Percentiles rank a stretch among this genome's conserved stretches.
These are phyloP conservation scores for Brettanomyces sp. DNA, from an alignment of 805 yeast genomes.

Conservation along the genomic window DNA sequence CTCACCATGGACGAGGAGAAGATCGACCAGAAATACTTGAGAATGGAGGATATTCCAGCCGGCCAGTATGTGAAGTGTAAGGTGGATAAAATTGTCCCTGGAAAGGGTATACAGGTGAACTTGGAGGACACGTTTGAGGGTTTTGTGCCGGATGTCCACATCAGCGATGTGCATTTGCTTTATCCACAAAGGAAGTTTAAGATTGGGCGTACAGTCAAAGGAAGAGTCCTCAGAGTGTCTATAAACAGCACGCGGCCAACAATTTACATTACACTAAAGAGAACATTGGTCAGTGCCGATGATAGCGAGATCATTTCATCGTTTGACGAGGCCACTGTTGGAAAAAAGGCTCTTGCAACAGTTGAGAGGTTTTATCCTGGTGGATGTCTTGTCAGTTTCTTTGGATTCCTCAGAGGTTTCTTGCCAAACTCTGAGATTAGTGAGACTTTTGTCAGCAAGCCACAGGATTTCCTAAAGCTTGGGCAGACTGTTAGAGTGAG, in stretches of 20 bases:
- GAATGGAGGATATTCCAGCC: conserved; percentile 61
- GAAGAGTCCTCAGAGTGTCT: conserved; percentile 52
- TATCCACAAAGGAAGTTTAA: conserved; percentile 92
- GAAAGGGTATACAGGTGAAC: conserved; percentile 59
- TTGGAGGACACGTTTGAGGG: conserved; percentile 64
- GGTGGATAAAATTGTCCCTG: conserved; percentile 46
- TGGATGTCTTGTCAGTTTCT: conserved; percentile 81
- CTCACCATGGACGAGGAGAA: conserved; percentile 62
- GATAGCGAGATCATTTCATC: conserved; percentile 40
- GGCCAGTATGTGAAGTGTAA: conserved; percentile 60
- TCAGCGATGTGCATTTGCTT: conserved; percentile 74
- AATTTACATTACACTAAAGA: conserved; percentile 66
- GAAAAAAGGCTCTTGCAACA: conserved; percentile 58
- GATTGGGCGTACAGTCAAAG: conserved; percentile 72
- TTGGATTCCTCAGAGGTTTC: conserved; percentile 68
- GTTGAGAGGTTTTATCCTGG: conserved; percentile 59
- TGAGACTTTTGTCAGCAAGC: conserved; percentile 72
- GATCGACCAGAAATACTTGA: conserved; percentile 56
- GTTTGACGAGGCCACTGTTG: conserved; percentile 31
- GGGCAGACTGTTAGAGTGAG: conserved; percentile 81
- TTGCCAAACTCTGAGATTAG: conserved; percentile 84
- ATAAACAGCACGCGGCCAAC: conserved; percentile 32
- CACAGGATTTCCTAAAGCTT: conserved; percentile 66
- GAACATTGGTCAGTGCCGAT: conserved; percentile 65
- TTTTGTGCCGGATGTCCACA: conserved; percentile 61